Conservation (phyloP, 305 asterid genomes). For the Rubia balearica region DNA sequence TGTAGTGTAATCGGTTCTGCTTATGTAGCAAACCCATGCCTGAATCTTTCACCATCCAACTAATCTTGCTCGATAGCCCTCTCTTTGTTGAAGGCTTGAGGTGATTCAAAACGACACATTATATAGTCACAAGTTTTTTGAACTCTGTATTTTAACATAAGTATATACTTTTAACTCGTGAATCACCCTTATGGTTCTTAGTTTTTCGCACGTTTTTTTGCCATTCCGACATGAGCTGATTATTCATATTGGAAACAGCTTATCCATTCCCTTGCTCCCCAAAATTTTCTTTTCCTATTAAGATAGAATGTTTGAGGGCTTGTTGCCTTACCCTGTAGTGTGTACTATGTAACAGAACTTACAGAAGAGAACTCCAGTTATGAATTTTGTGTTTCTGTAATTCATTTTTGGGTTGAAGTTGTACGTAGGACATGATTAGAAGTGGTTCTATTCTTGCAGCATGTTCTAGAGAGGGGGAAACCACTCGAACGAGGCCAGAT, state of each 20-base stretch:
- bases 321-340: not conserved
- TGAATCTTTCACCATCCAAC: too few relatives aligned
- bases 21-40: too few relatives aligned
- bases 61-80: too few relatives aligned
- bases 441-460: conserved; percentile 37
- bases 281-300: not conserved
- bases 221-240: not conserved
- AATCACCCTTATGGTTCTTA: too few relatives aligned
- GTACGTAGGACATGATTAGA: not conserved
- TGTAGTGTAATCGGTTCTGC: too few relatives aligned
- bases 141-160: too few relatives aligned
- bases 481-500: conserved; percentile 54
- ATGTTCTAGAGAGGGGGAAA: conserved; percentile 65
- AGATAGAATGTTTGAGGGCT: not conserved
- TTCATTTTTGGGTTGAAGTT: not conserved
- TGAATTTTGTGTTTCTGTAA: not conserved
- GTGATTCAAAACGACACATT: too few relatives aligned
- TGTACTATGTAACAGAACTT: not conserved
- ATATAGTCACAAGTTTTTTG: too few relatives aligned
- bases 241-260: not conserved
- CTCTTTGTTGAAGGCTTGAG: too few relatives aligned
- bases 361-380: not conserved
- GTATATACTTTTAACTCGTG: too few relatives aligned
- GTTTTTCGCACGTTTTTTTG: too few relatives aligned
- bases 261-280: not conserved